Percentiles rank a stretch among this genome's conserved stretches.
Evolutionary conservation across 1,284 basidiomycete genomes (phyloP).

Genomic region (Termitomyces sp.): DNA sequence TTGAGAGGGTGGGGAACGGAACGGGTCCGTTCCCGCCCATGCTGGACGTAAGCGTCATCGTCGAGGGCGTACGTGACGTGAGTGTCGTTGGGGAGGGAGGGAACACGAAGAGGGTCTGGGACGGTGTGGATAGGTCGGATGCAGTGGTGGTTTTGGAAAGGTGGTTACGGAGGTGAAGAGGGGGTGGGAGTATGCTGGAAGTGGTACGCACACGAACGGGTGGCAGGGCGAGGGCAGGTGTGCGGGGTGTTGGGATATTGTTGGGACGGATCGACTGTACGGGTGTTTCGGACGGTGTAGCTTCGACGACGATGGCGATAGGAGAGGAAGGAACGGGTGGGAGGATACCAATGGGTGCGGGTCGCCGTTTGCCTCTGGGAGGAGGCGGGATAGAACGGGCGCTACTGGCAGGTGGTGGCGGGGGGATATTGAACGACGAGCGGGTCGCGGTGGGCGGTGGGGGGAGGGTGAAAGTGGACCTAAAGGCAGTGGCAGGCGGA

Average conservation of each 20-base stretch:
- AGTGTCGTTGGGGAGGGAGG: conserved; percentile 66
- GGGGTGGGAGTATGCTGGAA: conserved; percentile 50
- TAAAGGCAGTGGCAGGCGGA: conserved; percentile 38
- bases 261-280: neutral
- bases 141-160: conserved; percentile 21
- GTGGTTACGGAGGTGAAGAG: conserved; percentile 43
- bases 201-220: conserved; percentile 45
- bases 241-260: conserved; percentile 5
- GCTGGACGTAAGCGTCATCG: conserved; percentile 67
- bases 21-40: conserved; percentile 33
- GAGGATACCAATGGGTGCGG: conserved; percentile 51
- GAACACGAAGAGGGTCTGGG: conserved; percentile 80
- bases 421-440: conserved; percentile 46
- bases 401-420: conserved; percentile 33
- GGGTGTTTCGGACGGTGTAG: conserved; percentile 19
- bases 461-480: conserved; percentile 42
- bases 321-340: conserved; percentile 72
- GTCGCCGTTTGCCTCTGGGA: conserved; percentile 51
- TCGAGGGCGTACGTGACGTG: conserved; percentile 61
- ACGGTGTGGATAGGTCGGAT: conserved; percentile 28
- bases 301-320: conserved; percentile 41
- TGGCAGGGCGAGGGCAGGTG: conserved; percentile 26
- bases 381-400: conserved; percentile 29
- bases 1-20: conserved; percentile 56
- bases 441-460: conserved; percentile 42